These are phyloP conservation scores for Hanseniaspora singularis DNA, from an alignment of 805 yeast species.

Conservation along the genomic window DNA sequence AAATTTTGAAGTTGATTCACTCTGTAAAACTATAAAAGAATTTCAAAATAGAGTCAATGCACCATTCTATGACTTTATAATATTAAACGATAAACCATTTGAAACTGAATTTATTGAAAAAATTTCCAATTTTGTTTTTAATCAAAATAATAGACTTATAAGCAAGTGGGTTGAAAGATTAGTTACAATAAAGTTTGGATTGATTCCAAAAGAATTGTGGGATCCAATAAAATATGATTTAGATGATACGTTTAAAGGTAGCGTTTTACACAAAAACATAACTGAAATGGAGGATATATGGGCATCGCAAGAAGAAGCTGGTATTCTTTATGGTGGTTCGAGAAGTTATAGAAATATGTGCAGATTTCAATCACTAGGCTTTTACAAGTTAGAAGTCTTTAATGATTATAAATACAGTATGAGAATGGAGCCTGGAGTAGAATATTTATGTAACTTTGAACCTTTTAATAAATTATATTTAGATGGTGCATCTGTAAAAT, in stretches of 20 bases:
- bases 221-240: conserved; percentile 43
- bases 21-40: conserved; percentile 3
- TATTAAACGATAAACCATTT: conserved; percentile 63
- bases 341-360: conserved; percentile 85
- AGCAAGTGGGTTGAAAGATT: conserved; percentile 31
- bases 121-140: conserved; percentile 28
- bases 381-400: conserved; percentile 66
- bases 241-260: neutral
- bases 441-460: conserved; percentile 83
- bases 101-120: conserved; percentile 48
- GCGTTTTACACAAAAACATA: conserved; percentile 30
- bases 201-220: conserved; percentile 64
- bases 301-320: conserved; percentile 33
- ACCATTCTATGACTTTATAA: conserved; percentile 58
- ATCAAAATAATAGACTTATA: neutral
- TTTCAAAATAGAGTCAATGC: neutral
- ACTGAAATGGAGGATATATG: conserved; percentile 40
- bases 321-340: conserved; percentile 54
- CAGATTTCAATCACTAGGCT: conserved; percentile 82
- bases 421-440: conserved; percentile 89
- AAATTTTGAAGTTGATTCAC: conserved; percentile 4
- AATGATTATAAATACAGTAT: conserved; percentile 76
- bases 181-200: conserved; percentile 44
- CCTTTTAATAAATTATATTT: conserved; percentile 73
- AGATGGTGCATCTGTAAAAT: conserved; percentile 52